Conservation (phyloP, 805 yeast species). For the Lachancea waltii region DNA sequence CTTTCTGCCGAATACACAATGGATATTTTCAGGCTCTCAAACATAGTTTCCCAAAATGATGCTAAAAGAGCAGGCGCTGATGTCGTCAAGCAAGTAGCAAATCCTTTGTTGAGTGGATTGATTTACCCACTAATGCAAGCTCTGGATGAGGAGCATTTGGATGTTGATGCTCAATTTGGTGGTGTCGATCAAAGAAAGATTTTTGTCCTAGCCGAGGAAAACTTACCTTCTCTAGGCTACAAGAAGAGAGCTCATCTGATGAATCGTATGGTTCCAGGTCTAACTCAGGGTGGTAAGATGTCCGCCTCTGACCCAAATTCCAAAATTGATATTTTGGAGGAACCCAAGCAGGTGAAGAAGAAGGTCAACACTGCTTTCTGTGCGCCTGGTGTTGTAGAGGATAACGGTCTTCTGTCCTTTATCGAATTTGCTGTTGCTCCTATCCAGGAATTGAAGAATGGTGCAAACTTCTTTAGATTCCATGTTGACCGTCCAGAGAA, state of each 20-base stretch:
- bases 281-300: slow-evolving; percentile 97
- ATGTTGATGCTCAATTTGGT: slow-evolving; percentile 91
- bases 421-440: slow-evolving; percentile 81
- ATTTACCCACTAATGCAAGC: slow-evolving; percentile 99
- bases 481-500: slow-evolving; percentile 87
- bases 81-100: slow-evolving; percentile 94
- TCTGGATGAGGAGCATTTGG: slow-evolving; percentile 85
- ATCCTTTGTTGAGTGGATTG: slow-evolving; percentile 87
- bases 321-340: slow-evolving; percentile 87
- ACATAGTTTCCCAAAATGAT: slow-evolving; percentile 84
- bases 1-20: slow-evolving; percentile 67
- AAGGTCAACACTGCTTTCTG: slow-evolving; percentile 90
- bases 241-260: slow-evolving; percentile 96
- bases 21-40: slow-evolving; percentile 83
- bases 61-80: slow-evolving; percentile 99
- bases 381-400: slow-evolving; percentile 89
- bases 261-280: slow-evolving; percentile 99
- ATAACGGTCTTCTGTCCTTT: slow-evolving; percentile 85
- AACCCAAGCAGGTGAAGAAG: slow-evolving; percentile 80
- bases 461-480: slow-evolving; percentile 55
- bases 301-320: slow-evolving; percentile 98
- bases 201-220: slow-evolving; percentile 94
- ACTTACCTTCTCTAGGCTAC: slow-evolving; percentile 80
- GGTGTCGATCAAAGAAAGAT: slow-evolving; percentile 99
- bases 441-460: slow-evolving; percentile 67